Evolutionary conservation across 2,329 filamentous ascomycete species (phyloP).

Genomic region (Pseudogymnoascus sp.): DNA sequence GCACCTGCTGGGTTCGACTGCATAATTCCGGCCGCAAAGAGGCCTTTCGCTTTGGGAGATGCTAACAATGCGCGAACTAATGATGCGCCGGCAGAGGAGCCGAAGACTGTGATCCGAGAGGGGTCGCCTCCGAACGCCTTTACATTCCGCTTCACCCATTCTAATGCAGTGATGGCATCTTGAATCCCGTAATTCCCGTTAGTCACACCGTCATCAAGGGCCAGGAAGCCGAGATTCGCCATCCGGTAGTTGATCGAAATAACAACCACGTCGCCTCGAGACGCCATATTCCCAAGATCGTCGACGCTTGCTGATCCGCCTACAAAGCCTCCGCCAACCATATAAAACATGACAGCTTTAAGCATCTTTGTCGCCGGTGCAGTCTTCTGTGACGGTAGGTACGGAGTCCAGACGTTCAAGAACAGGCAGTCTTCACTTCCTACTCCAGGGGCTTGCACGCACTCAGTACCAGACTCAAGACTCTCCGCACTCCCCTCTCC

Average conservation of each 20-base stretch:
- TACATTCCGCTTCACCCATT: conserved; percentile 45
- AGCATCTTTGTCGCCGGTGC: conserved; percentile 41
- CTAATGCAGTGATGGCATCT: conserved; percentile 4
- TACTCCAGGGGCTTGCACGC: conserved; percentile 34
- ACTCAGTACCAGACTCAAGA: conserved; percentile 38
- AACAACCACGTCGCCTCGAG: conserved; percentile 25
- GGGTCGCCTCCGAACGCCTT: conserved; percentile 40
- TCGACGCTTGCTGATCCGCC: conserved; percentile 21
- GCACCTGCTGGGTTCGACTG: conserved; percentile 21
- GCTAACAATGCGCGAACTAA: conserved; percentile 43
- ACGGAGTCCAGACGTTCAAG: conserved; percentile 35
- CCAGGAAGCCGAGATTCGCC: conserved; percentile 31
- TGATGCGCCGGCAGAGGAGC: conserved; percentile 45
- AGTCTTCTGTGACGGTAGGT: conserved; percentile 20
- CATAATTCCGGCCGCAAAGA: conserved; percentile 20
- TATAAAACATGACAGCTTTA: conserved; percentile 31
- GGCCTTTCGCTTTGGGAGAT: conserved; percentile 28
- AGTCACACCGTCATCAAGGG: conserved; percentile 45
- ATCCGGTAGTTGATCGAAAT: conserved; percentile 26
- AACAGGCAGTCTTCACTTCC: conserved; percentile 29
- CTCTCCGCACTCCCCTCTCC: conserved; percentile 39
- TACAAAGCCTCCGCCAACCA: conserved; percentile 30
- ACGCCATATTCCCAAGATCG: conserved; percentile 25
- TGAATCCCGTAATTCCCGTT: conserved; percentile 28
- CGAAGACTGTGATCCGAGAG: conserved; percentile 41